Evolutionary conservation across 1,284 basidiomycete genomes (phyloP).

Genomic region (Coniferiporia weirii): DNA sequence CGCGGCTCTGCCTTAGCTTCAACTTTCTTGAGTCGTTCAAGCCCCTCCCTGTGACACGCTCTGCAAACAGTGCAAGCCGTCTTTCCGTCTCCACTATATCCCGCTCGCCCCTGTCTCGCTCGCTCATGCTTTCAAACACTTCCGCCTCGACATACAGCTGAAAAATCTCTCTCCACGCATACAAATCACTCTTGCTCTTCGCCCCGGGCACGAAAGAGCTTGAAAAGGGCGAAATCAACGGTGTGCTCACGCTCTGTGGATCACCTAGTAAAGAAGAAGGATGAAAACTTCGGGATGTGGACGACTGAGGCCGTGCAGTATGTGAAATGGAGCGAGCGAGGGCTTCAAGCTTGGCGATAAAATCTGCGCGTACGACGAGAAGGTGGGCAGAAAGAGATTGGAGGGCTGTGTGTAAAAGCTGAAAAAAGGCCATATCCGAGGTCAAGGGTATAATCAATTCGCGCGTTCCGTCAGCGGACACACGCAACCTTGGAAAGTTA

Average conservation of each 20-base stretch:
- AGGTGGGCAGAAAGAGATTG: constrained; percentile 67
- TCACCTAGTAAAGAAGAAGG: constrained; percentile 43
- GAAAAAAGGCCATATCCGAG: constrained; percentile 81
- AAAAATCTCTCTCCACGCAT: constrained; percentile 90
- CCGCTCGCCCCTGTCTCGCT: constrained; percentile 71
- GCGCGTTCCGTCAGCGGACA: constrained; percentile 23
- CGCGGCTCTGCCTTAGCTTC: constrained; percentile 55
- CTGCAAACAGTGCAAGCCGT: constrained; percentile 67
- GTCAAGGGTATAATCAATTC: constrained; percentile 80
- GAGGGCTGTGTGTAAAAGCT: constrained; percentile 69
- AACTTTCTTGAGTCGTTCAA: constrained; percentile 56
- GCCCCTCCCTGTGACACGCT: constrained; percentile 58
- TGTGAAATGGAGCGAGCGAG: constrained; percentile 60
- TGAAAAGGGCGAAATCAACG: constrained; percentile 20
- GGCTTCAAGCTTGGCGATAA: constrained; percentile 53
- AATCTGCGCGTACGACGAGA: constrained; percentile 54
- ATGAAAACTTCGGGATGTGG: constrained; percentile 38
- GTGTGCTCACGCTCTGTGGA: constrained; percentile 30
- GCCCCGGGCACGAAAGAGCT: constrained; percentile 19
- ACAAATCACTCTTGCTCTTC: constrained; percentile 67
- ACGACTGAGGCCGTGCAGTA: constrained; percentile 55
- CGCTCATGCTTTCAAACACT: constrained; percentile 80
- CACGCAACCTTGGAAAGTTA: constrained; percentile 2
- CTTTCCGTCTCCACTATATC: constrained; percentile 70
- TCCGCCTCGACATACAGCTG: constrained; percentile 83